Evolutionary conservation across 2,329 filamentous ascomycete species (phyloP).

Genomic region (Penicillium sp.): DNA sequence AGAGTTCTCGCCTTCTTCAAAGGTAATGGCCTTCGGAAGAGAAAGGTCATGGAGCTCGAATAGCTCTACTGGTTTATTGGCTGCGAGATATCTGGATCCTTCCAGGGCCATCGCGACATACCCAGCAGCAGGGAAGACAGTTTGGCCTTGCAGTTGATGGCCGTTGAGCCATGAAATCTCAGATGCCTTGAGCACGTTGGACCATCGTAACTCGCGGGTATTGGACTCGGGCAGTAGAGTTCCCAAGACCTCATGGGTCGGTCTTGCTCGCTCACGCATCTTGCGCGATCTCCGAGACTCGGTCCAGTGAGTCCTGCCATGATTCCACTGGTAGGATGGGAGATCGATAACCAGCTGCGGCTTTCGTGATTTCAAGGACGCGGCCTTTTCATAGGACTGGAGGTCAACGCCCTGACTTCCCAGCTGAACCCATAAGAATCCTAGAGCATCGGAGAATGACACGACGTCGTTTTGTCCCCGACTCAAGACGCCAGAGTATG

Average conservation of each 20-base stretch:
- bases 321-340: conserved; percentile 5
- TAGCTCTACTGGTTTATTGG: background rate
- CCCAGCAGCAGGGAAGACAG: conserved; percentile 30
- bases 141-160: conserved; percentile 28
- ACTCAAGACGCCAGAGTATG: conserved; percentile 16
- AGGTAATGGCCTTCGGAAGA: background rate
- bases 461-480: conserved; percentile 15
- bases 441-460: conserved; percentile 20
- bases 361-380: background rate
- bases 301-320: background rate
- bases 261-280: background rate
- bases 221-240: background rate
- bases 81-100: conserved; percentile 6
- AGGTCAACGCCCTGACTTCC: conserved; percentile 14
- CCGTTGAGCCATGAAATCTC: conserved; percentile 30
- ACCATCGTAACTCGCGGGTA: conserved; percentile 12
- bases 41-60: background rate
- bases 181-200: conserved; percentile 17
- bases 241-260: conserved; percentile 1
- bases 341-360: background rate
- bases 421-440: conserved; percentile 13
- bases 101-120: conserved; percentile 19
- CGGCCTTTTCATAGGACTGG: background rate
- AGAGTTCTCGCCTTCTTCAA: no score
- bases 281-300: background rate